Evolutionary conservation across 2,329 filamentous ascomycete genomes (phyloP), one percentile per base, ranked within the genome.

Genomic region (Hymenoscyphus fraxineus): DNA sequence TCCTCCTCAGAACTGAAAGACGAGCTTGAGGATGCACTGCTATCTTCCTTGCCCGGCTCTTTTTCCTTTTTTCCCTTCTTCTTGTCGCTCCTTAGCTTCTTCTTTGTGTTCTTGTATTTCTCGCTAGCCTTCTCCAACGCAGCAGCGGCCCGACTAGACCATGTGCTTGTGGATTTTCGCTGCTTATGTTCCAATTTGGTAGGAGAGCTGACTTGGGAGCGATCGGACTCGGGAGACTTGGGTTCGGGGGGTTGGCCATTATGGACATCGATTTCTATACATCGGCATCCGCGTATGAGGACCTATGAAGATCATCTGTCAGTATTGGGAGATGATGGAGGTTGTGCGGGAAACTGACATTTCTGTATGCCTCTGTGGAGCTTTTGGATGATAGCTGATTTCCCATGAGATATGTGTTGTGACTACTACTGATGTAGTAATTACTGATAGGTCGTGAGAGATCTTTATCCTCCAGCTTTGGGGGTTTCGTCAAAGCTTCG

Each of bases 191-290:
- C 77, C 10, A 72, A 72, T 64, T 76, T 77, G 76, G 19, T 80
- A 76, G 67, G 73, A 70, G 67, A 73, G 65, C 6, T 62, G 47
- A 55, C 62, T 60, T 32, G 51, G 22, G 44, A 56, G 32, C 40
- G 31, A 35, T 35, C 39, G 6, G n/a, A n/a, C 3, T 40, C 60
- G 13, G 60, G 47, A 27, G 31, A 57, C 58, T 39, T 67, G 51
- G 13, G 67, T 67, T 73, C 69, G 54, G 73, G 62, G 6, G 74
- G 71, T 58, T 84, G 80, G 13, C 92, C 91, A 76, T 97, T 91
- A 91, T 93, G 97, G 2, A 97, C 92, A 73, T 97, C 94, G 63
- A 97, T 95, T 76, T 97, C 93, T 58, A 97, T 92, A 73, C 93
- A 97, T 66, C 93, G 87, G 73, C 93, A 96, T 58, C 91, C 91